Evolutionary conservation across 192 early-diverging fungal species (phyloP).

Genomic region (Gryganskiella cystojenkinii): DNA sequence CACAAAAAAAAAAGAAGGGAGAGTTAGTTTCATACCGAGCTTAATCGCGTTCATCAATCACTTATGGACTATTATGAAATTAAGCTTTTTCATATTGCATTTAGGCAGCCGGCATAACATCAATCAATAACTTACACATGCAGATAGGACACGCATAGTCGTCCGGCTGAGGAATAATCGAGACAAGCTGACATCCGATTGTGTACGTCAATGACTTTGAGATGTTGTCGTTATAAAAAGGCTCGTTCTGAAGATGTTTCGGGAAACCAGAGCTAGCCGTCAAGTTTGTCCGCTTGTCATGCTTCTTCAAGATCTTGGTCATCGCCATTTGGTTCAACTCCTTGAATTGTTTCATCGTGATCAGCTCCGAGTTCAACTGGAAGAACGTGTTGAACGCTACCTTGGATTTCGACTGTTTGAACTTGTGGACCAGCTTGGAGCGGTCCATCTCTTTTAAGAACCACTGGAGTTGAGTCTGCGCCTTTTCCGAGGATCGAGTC

Average conservation of each 20-base stretch:
- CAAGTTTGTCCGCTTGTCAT: constrained; percentile 86
- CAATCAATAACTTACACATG: constrained; percentile 56
- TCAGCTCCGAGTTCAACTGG: constrained; percentile 75
- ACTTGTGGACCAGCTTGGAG: constrained; percentile 53
- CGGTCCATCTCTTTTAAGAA: constrained; percentile 66
- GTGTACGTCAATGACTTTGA: constrained; percentile 68
- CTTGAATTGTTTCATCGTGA: constrained; percentile 76
- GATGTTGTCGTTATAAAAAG: constrained; percentile 64
- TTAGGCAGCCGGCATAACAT: neutral
- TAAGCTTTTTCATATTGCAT: neutral
- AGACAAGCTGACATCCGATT: constrained; percentile 70
- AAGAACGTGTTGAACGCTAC: constrained; percentile 64
- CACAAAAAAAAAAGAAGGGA: neutral
- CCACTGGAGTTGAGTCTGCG: constrained; percentile 67
- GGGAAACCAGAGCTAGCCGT: constrained; percentile 61
- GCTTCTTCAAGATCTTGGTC: constrained; percentile 90
- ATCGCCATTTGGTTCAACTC: constrained; percentile 82
- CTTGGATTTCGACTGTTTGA: constrained; percentile 27
- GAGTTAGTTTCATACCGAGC: too few relatives aligned
- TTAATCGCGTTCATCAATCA: too few relatives aligned
- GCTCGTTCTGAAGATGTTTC: constrained; percentile 58
- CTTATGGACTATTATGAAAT: too few relatives aligned
- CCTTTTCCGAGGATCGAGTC: constrained; percentile 58
- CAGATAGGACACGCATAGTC: constrained; percentile 89
- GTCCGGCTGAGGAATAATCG: constrained; percentile 83